Conservation (phyloP, 495 filamentous ascomycete species). For the Penicillium waksmanii region DNA sequence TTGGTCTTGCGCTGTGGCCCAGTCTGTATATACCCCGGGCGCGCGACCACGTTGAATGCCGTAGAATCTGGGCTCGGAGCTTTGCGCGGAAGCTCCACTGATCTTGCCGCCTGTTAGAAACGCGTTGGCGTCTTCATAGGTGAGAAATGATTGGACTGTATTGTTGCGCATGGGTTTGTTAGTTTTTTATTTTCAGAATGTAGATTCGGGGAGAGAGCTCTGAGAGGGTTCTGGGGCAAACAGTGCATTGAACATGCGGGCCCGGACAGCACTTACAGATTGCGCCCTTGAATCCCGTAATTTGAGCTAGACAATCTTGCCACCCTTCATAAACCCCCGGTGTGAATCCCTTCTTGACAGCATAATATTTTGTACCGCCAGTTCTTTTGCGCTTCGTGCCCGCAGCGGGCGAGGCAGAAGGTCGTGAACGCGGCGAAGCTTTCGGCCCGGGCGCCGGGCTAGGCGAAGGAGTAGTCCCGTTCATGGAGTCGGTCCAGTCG, state of each 20-base stretch:
- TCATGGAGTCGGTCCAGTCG: slow-evolving; percentile 27
- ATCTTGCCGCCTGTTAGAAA: slow-evolving; percentile 67
- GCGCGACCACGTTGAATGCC: slow-evolving; percentile 78
- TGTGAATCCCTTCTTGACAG: slow-evolving; percentile 73
- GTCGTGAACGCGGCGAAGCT: slow-evolving; percentile 32
- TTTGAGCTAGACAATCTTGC: slow-evolving; percentile 79
- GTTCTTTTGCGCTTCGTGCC: slow-evolving; percentile 69
- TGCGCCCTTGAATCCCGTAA: slow-evolving; percentile 83
- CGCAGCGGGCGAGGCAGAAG: slow-evolving; percentile 42
- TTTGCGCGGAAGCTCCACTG: slow-evolving; percentile 19
- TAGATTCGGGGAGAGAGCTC: background rate
- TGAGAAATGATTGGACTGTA: slow-evolving; percentile 83
- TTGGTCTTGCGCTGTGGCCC: slow-evolving; percentile 75
- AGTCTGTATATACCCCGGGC: slow-evolving; percentile 91
- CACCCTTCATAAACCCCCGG: slow-evolving; percentile 90
- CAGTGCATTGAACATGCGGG: background rate
- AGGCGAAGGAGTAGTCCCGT: slow-evolving; percentile 43
- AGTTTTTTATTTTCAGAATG: slow-evolving; percentile 10
- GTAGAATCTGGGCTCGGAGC: slow-evolving; percentile 63
- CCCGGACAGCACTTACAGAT: slow-evolving; percentile 60
- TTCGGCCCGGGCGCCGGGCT: slow-evolving; percentile 40
- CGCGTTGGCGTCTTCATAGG: slow-evolving; percentile 72
- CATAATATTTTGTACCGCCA: slow-evolving; percentile 76
- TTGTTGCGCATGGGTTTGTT: slow-evolving; percentile 2
- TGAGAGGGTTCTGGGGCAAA: too few relatives aligned